Percentiles rank a stretch among this genome's conserved stretches.
Evolutionary conservation across 768 basidiomycete genomes (phyloP).

Genomic region (Amanita rubescens): DNA sequence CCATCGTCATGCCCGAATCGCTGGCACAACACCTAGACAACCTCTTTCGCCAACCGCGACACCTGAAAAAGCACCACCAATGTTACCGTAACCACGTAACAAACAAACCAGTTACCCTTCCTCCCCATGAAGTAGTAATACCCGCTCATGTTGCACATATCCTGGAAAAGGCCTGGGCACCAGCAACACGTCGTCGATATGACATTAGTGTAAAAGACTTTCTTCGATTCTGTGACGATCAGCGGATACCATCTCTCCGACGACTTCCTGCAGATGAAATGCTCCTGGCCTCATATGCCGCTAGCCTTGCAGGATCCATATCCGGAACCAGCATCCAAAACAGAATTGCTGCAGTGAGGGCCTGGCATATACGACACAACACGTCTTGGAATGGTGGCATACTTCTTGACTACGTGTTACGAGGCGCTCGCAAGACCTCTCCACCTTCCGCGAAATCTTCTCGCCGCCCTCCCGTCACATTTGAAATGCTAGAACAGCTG

Average conservation of each 20-base stretch:
- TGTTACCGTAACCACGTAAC: background rate
- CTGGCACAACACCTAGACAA: no score
- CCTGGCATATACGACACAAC: background rate
- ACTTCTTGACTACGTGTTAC: background rate
- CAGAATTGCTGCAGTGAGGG: background rate
- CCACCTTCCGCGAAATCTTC: background rate
- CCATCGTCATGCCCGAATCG: no score
- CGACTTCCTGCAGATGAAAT: background rate
- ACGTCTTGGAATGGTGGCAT: background rate
- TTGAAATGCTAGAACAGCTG: background rate
- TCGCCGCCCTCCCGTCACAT: background rate
- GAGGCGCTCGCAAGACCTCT: background rate
- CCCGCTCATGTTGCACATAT: background rate
- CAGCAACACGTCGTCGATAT: background rate
- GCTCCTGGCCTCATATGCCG: background rate
- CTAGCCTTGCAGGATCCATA: background rate
- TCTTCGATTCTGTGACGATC: background rate
- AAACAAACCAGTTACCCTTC: no score
- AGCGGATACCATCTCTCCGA: background rate
- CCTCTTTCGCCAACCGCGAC: no score
- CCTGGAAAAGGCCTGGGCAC: background rate
- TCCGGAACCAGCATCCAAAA: background rate
- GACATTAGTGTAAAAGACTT: background rate
- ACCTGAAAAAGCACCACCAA: no score
- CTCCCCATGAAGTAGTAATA: background rate